phyloP scores from a whole-genome alignment of 352 stramenopile genomes.

The Phytophthora megakarya region DNA sequence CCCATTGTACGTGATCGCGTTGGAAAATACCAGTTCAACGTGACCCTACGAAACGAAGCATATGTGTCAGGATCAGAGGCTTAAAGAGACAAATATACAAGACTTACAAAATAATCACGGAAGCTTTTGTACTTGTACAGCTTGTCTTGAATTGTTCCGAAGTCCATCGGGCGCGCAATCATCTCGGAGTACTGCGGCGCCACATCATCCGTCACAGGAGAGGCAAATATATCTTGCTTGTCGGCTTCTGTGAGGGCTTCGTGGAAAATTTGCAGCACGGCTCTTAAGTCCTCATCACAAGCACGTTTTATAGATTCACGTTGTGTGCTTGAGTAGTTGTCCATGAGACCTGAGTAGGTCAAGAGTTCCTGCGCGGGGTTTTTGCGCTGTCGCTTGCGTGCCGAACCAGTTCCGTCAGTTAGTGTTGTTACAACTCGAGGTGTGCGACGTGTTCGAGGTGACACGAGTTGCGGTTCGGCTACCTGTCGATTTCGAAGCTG shows the following conservation, averaged over 20 bases:
- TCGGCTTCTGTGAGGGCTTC: slow-evolving; percentile 79
- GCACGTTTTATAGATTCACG: slow-evolving; percentile 59
- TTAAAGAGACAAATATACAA: slow-evolving; percentile 1
- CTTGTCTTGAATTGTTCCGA: slow-evolving; percentile 91
- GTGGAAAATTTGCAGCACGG: slow-evolving; percentile 73
- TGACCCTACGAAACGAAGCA: slow-evolving; percentile 45
- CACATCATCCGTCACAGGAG: slow-evolving; percentile 89
- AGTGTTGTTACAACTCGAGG: slow-evolving; percentile 32
- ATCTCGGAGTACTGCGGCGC: slow-evolving; percentile 93
- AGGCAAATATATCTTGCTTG: slow-evolving; percentile 82
- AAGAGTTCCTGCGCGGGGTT: slow-evolving; percentile 44
- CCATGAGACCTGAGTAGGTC: slow-evolving; percentile 50
- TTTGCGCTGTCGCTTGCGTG: slow-evolving; percentile 52
- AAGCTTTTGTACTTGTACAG: slow-evolving; percentile 77
- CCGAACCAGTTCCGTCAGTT: slow-evolving; percentile 3
- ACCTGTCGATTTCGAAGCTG: slow-evolving; percentile 31
- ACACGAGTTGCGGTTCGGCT: slow-evolving; percentile 16
- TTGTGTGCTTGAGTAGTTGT: slow-evolving; percentile 54
- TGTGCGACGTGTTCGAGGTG: slow-evolving; percentile 31
- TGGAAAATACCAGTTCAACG: slow-evolving; percentile 76
- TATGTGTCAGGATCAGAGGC: slow-evolving; percentile 9
- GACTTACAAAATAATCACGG: slow-evolving; percentile 79
- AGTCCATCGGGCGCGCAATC: slow-evolving; percentile 92
- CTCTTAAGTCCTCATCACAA: slow-evolving; percentile 59
- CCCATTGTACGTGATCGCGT: slow-evolving; percentile 82